These are phyloP conservation scores for Erucastrum elatum DNA, from an alignment of 345 rosid genomes.

Conservation along the genomic window DNA sequence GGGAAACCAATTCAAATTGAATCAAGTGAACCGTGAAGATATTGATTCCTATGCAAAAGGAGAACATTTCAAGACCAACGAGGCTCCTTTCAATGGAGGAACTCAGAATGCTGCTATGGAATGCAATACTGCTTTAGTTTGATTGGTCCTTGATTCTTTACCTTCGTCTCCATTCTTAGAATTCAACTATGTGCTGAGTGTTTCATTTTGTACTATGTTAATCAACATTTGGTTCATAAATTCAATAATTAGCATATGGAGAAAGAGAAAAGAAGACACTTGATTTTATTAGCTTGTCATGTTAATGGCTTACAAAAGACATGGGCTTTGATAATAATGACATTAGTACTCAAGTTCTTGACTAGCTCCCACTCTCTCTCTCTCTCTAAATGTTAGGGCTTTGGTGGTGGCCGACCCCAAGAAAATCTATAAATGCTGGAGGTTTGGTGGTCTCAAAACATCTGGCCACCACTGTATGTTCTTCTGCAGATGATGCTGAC, in stretches of 20 bases:
- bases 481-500: slow-evolving; percentile 33
- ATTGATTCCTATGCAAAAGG: no score
- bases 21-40: no score
- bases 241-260: background rate
- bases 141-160: slow-evolving; percentile 12
- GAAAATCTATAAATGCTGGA: slow-evolving; percentile 64
- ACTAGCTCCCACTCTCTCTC: background rate
- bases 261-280: slow-evolving; percentile 18
- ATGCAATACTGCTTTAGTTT: no score
- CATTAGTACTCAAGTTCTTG: slow-evolving; percentile 23
- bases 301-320: slow-evolving; percentile 23
- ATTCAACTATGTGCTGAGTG: background rate
- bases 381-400: slow-evolving; percentile 18
- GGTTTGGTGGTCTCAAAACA: slow-evolving; percentile 23
- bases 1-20: no score
- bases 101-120: no score
- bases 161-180: background rate
- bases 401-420: slow-evolving; percentile 49
- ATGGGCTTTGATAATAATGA: slow-evolving; percentile 20
- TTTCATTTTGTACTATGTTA: slow-evolving; percentile 4
- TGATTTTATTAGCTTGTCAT: background rate
- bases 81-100: no score
- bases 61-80: no score
- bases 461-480: slow-evolving; percentile 26
- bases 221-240: background rate